Evolutionary conservation across 805 yeast species (phyloP).

Genomic region (Ogataea methanolica): DNA sequence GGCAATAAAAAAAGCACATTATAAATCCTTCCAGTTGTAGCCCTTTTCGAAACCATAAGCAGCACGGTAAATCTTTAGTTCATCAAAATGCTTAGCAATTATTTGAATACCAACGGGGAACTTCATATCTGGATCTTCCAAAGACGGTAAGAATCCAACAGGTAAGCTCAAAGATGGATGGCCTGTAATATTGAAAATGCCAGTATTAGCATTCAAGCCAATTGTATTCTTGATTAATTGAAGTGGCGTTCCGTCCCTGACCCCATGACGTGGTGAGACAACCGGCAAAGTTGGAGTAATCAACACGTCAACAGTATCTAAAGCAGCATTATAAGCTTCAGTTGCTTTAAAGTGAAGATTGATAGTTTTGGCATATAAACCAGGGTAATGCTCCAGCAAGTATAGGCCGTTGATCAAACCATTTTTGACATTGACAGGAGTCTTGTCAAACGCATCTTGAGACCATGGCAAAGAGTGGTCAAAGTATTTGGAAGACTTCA

Average conservation of each 20-base stretch:
- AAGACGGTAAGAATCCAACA: slow-evolving; percentile 27
- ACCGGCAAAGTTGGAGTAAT: slow-evolving; percentile 30
- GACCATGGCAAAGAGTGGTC: slow-evolving; percentile 16
- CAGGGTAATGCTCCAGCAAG: slow-evolving; percentile 29
- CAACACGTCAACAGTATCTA: slow-evolving; percentile 29
- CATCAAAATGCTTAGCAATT: slow-evolving; percentile 32
- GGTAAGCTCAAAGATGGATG: slow-evolving; percentile 36
- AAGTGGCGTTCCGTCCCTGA: slow-evolving; percentile 22
- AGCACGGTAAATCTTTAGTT: slow-evolving; percentile 27
- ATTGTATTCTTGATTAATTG: slow-evolving; percentile 24
- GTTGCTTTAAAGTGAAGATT: slow-evolving; percentile 30
- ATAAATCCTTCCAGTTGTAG: slow-evolving; percentile 23
- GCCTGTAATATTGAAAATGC: slow-evolving; percentile 33
- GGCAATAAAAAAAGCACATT: background rate
- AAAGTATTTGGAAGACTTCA: slow-evolving; percentile 15
- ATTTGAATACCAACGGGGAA: slow-evolving; percentile 35
- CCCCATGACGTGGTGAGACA: slow-evolving; percentile 27
- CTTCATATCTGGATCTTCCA: slow-evolving; percentile 28
- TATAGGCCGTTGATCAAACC: slow-evolving; percentile 30
- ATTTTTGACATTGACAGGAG: slow-evolving; percentile 19
- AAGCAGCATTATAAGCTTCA: slow-evolving; percentile 28
- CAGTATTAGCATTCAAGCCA: slow-evolving; percentile 34
- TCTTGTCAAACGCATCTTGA: slow-evolving; percentile 17
- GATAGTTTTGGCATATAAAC: slow-evolving; percentile 29
- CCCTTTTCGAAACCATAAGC: slow-evolving; percentile 34